phyloP scores from a whole-genome alignment of 352 stramenopile genomes.

The Phytophthora melonis region DNA sequence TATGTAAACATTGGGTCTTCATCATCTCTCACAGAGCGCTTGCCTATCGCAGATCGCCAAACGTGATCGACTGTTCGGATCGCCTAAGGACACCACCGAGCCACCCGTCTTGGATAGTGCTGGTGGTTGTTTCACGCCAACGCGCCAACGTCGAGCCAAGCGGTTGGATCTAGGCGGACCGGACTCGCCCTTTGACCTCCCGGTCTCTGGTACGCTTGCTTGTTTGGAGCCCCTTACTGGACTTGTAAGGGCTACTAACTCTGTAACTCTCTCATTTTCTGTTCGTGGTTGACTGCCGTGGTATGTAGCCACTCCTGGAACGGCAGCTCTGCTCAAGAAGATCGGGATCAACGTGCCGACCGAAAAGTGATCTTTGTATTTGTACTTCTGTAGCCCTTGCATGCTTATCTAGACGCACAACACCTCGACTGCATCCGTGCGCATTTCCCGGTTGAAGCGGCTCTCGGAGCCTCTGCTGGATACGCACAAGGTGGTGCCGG shows the following conservation, averaged over 20 bases:
- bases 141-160: conserved; percentile 27
- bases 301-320: conserved; percentile 47
- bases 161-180: conserved; percentile 10
- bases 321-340: conserved; percentile 50
- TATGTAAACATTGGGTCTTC: conserved; percentile 5
- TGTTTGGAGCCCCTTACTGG: too few relatives aligned
- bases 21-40: conserved; percentile 16
- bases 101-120: conserved; percentile 14
- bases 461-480: conserved; percentile 9
- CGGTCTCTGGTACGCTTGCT: conserved; percentile 49
- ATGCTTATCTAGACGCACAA: conserved; percentile 11
- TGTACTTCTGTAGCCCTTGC: not conserved
- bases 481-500: conserved; percentile 6
- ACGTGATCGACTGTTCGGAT: conserved; percentile 45
- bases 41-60: conserved; percentile 44
- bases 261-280: conserved; percentile 7
- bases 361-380: conserved; percentile 23
- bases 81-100: not conserved
- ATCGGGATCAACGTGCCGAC: conserved; percentile 53
- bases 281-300: conserved; percentile 17
- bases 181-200: conserved; percentile 47
- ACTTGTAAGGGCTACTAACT: too few relatives aligned
- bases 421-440: conserved; percentile 6
- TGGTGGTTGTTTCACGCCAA: conserved; percentile 24
- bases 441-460: conserved; percentile 4